Evolutionary conservation across 2,329 filamentous ascomycete species (phyloP).

Genomic region (Colletotrichum coccodes): DNA sequence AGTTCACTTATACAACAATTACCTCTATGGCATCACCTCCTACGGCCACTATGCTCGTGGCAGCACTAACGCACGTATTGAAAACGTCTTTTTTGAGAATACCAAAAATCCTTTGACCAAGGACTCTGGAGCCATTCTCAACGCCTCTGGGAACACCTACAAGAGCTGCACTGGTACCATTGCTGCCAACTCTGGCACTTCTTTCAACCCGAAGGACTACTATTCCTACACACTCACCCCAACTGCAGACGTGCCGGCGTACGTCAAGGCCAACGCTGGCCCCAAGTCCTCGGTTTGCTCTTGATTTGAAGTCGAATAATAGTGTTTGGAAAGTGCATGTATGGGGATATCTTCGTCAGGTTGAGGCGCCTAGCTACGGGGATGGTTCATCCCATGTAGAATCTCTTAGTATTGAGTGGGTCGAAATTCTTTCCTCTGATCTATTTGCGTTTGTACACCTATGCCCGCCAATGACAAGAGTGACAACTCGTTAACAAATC

Average conservation of each 20-base stretch:
- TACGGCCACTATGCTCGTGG: slow-evolving; percentile 34
- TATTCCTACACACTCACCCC: slow-evolving; percentile 23
- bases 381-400: too few species aligned
- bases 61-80: slow-evolving; percentile 24
- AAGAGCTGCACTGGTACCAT: slow-evolving; percentile 25
- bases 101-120: slow-evolving; percentile 26
- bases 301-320: neutral
- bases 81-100: slow-evolving; percentile 34
- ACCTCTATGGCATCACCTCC: slow-evolving; percentile 23
- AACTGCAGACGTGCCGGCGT: slow-evolving; percentile 29
- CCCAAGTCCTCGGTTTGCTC: slow-evolving; percentile 21
- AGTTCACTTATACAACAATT: slow-evolving; percentile 34
- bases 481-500: too few species aligned
- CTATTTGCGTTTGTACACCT: too few species aligned
- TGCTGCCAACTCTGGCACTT: slow-evolving; percentile 20
- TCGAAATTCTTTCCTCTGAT: too few species aligned
- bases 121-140: slow-evolving; percentile 4
- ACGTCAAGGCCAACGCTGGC: slow-evolving; percentile 25
- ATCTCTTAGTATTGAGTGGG: too few species aligned
- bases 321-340: too few species aligned
- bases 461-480: too few species aligned
- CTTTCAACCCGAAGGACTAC: slow-evolving; percentile 6
- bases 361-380: too few species aligned
- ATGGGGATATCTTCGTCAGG: too few species aligned
- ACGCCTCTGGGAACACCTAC: slow-evolving; percentile 18